phyloP scores from a whole-genome alignment of 2,329 filamentous ascomycete genomes.

The Paecilomyces dactylethromorphus region DNA sequence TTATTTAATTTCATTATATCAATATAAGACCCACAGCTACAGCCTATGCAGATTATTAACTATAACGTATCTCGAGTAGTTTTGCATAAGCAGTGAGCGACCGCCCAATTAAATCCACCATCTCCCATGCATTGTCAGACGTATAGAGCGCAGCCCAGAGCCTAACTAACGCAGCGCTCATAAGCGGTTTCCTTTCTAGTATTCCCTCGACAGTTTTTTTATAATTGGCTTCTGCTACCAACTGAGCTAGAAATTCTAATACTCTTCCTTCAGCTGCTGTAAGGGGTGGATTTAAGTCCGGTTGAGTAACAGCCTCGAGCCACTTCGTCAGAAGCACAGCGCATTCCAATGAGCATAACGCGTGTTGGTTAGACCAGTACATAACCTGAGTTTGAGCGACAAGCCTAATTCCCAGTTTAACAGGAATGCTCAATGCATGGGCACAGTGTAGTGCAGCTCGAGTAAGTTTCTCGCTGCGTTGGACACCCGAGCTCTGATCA shows the following conservation, averaged over 20 bases:
- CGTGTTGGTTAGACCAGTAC: constrained; percentile 53
- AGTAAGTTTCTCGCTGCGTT: constrained; percentile 38
- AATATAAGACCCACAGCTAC: too few species aligned
- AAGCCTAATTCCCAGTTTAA: constrained; percentile 48
- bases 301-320: constrained; percentile 25
- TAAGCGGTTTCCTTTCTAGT: constrained; percentile 23
- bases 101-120: constrained; percentile 28
- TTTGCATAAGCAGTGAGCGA: constrained; percentile 27
- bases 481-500: constrained; percentile 28
- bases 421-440: constrained; percentile 51
- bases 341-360: constrained; percentile 49
- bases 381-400: constrained; percentile 51
- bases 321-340: constrained; percentile 48
- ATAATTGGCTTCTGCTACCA: constrained; percentile 20
- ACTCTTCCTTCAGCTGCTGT: constrained; percentile 26
- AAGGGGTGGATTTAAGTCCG: constrained; percentile 16
- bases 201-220: constrained; percentile 22
- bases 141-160: constrained; percentile 29
- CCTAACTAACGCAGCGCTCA: constrained; percentile 20
- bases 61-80: neutral
- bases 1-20: too few species aligned
- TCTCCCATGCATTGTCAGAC: constrained; percentile 30
- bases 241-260: constrained; percentile 21
- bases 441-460: constrained; percentile 49
- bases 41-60: too few species aligned